Evolutionary conservation across 2,329 filamentous ascomycete species (phyloP).

Genomic region (Cylindrodendrum hubeiense): DNA sequence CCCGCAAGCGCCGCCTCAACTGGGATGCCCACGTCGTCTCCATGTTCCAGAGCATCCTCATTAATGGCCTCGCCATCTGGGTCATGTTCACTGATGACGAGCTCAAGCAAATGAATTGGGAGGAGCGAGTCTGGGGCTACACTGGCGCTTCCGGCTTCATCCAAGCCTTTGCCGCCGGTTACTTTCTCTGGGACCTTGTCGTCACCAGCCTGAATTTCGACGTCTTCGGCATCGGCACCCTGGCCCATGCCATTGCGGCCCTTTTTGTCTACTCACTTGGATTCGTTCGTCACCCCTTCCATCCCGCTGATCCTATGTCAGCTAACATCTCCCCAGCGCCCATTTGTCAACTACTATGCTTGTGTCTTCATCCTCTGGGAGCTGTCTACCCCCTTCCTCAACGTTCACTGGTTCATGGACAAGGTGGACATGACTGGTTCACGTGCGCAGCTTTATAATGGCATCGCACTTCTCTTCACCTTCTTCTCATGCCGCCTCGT

Average conservation of each 20-base stretch:
- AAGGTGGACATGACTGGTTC: constrained; percentile 86
- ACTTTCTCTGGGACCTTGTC: constrained; percentile 86
- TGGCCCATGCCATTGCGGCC: constrained; percentile 82
- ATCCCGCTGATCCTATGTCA: not conserved
- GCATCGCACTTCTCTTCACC: constrained; percentile 75
- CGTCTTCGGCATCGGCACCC: constrained; percentile 81
- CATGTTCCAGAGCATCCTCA: constrained; percentile 80
- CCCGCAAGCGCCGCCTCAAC: constrained; percentile 75
- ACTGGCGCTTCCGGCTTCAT: constrained; percentile 78
- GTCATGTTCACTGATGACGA: constrained; percentile 78
- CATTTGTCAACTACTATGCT: constrained; percentile 87
- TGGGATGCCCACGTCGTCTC: constrained; percentile 91
- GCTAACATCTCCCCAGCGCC: constrained; percentile 66
- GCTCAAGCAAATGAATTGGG: constrained; percentile 73
- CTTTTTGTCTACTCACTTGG: constrained; percentile 81
- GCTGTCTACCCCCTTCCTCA: constrained; percentile 85
- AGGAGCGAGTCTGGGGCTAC: constrained; percentile 82
- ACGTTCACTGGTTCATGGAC: constrained; percentile 93
- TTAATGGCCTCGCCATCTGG: constrained; percentile 81
- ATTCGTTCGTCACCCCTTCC: constrained; percentile 71
- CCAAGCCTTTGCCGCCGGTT: constrained; percentile 81
- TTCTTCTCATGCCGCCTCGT: constrained; percentile 84
- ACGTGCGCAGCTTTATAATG: constrained; percentile 80
- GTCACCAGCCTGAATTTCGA: constrained; percentile 76
- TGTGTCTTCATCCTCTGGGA: constrained; percentile 89